Evolutionary conservation across 192 early-diverging fungal genomes (phyloP).

Genomic region (Coemansia sp.): DNA sequence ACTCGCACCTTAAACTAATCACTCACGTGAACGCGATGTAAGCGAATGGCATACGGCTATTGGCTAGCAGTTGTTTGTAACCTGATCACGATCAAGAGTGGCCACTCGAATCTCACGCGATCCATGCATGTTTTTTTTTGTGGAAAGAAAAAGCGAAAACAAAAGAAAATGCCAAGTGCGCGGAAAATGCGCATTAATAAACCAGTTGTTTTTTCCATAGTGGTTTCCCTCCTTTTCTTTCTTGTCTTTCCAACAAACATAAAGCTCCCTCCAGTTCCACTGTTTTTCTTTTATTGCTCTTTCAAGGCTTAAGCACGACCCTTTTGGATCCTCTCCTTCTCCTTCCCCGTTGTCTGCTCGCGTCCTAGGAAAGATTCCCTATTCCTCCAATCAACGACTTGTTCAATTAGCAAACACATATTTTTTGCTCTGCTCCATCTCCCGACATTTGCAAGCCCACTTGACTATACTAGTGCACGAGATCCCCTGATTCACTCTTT

Average conservation of each 20-base stretch:
- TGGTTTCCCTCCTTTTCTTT: background rate
- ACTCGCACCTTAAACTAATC: no score
- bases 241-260: background rate
- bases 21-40: no score
- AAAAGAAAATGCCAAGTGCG: no score
- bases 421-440: background rate
- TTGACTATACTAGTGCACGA: background rate
- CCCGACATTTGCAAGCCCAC: no score
- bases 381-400: background rate
- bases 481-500: background rate
- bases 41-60: no score
- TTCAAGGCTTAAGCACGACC: background rate
- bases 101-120: no score
- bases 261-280: conserved; percentile 7
- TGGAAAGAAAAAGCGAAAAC: no score
- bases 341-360: background rate
- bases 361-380: background rate
- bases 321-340: background rate
- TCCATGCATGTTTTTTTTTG: no score
- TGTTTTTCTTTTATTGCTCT: background rate
- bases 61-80: no score
- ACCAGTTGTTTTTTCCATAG: background rate
- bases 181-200: background rate
- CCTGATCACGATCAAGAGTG: no score
- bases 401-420: background rate